phyloP scores from a whole-genome alignment of 805 yeast genomes.

The Suhomyces pyralidae region DNA sequence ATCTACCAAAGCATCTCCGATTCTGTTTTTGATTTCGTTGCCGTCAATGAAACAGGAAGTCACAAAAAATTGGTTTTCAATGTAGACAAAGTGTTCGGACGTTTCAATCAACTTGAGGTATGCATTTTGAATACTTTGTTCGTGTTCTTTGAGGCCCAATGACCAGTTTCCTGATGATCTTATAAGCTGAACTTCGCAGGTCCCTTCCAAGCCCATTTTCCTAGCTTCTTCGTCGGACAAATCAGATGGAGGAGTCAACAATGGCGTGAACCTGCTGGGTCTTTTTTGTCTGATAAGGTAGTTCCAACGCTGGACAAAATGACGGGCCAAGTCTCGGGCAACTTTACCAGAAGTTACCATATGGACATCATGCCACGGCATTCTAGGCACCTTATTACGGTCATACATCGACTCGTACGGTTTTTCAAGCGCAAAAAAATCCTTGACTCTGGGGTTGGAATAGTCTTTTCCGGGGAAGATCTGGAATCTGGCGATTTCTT shows the following conservation, averaged over 20 bases:
- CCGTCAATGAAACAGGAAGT: conserved; percentile 88
- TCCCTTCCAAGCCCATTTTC: conserved; percentile 62
- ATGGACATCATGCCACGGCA: conserved; percentile 99
- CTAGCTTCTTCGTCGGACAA: conserved; percentile 68
- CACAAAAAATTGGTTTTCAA: conserved; percentile 93
- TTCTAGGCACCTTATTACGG: conserved; percentile 74
- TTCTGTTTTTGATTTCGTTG: conserved; percentile 75
- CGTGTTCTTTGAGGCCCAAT: conserved; percentile 78
- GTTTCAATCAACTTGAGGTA: conserved; percentile 87
- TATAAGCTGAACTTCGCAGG: conserved; percentile 87
- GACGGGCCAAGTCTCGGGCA: conserved; percentile 89
- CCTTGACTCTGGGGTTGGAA: conserved; percentile 91
- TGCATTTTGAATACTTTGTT: conserved; percentile 89
- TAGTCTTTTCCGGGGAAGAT: conserved; percentile 96
- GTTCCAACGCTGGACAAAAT: conserved; percentile 97
- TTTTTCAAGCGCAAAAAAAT: conserved; percentile 72
- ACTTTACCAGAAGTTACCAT: conserved; percentile 93
- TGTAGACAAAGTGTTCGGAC: conserved; percentile 87
- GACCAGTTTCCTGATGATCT: conserved; percentile 95
- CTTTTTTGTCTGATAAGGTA: conserved; percentile 87
- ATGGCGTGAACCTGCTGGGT: conserved; percentile 90
- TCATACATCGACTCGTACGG: conserved; percentile 94
- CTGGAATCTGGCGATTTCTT: conserved; percentile 50
- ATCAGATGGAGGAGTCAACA: conserved; percentile 90
- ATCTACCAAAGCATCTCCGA: conserved; percentile 97